Conservation (phyloP, 2,329 filamentous ascomycete genomes). For the Pseudocercospora fijiensis region DNA sequence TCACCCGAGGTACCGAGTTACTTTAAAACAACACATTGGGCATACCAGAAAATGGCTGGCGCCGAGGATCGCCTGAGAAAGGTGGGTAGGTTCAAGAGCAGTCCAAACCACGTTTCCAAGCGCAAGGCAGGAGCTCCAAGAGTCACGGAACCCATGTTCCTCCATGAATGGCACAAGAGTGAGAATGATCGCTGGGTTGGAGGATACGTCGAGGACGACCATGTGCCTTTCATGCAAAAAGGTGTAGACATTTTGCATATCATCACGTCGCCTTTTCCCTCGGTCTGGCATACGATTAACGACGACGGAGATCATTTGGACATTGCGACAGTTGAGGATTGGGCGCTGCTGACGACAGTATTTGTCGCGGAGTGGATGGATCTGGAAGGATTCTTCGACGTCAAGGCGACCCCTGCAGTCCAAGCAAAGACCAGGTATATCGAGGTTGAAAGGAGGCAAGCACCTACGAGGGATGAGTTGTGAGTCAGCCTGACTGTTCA, state of each 20-base stretch:
- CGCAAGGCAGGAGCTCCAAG: slow-evolving; percentile 10
- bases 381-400: slow-evolving; percentile 58
- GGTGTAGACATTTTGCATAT: slow-evolving; percentile 88
- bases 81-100: slow-evolving; percentile 65
- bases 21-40: slow-evolving; percentile 90
- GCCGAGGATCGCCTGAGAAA: slow-evolving; percentile 72
- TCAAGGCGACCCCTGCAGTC: slow-evolving; percentile 6
- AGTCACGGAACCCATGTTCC: slow-evolving; percentile 50
- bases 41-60: slow-evolving; percentile 72
- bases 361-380: slow-evolving; percentile 95
- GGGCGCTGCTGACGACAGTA: slow-evolving; percentile 77
- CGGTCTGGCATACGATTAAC: slow-evolving; percentile 79
- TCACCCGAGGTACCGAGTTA: slow-evolving; percentile 76
- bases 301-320: slow-evolving; percentile 87
- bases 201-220: slow-evolving; percentile 70
- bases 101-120: slow-evolving; percentile 50
- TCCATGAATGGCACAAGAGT: slow-evolving; percentile 62
- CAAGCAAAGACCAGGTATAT: slow-evolving; percentile 6
- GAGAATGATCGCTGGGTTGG: slow-evolving; percentile 50
- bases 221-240: slow-evolving; percentile 81
- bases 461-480: slow-evolving; percentile 22
- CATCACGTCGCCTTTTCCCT: slow-evolving; percentile 79
- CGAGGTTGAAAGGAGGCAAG: slow-evolving; percentile 8
- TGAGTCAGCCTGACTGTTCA: slow-evolving; percentile 18
- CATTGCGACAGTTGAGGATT: slow-evolving; percentile 75